phyloP scores from a whole-genome alignment of 371 early-diverging fungal genomes.

The Basidiobolus meristosporus region DNA sequence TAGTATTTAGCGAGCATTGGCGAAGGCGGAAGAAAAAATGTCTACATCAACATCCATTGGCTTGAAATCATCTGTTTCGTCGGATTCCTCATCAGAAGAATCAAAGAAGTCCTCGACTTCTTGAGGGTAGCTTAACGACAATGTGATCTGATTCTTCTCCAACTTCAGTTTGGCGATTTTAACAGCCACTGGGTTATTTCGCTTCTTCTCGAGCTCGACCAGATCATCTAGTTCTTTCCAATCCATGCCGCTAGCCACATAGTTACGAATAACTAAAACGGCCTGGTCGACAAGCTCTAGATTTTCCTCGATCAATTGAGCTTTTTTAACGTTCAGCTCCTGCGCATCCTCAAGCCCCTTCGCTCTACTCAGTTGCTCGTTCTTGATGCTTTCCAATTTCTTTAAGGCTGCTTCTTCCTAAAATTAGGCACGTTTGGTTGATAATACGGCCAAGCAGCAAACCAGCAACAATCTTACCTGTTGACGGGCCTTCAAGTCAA shows the following conservation, averaged over 20 bases:
- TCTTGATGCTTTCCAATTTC: slow-evolving; percentile 63
- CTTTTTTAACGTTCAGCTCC: slow-evolving; percentile 38
- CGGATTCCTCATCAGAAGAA: slow-evolving; percentile 1
- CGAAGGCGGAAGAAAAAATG: slow-evolving; percentile 44
- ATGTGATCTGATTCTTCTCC: slow-evolving; percentile 46
- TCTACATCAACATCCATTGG: background rate
- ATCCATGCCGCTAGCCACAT: slow-evolving; percentile 84
- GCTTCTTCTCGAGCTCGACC: slow-evolving; percentile 58
- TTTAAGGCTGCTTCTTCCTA: slow-evolving; percentile 57
- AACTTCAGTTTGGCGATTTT: slow-evolving; percentile 53
- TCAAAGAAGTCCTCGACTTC: background rate
- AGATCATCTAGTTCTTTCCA: slow-evolving; percentile 85
- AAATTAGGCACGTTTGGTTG: background rate
- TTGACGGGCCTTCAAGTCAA: slow-evolving; percentile 39
- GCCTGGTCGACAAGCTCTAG: slow-evolving; percentile 70
- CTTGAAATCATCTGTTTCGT: slow-evolving; percentile 2
- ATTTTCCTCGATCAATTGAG: slow-evolving; percentile 66
- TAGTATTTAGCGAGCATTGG: slow-evolving; percentile 87
- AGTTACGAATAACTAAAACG: slow-evolving; percentile 63
- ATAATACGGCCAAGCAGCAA: background rate
- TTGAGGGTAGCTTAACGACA: slow-evolving; percentile 19
- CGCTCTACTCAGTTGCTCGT: slow-evolving; percentile 64
- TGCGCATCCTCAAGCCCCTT: slow-evolving; percentile 45
- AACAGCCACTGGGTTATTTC: slow-evolving; percentile 61
- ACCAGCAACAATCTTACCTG: slow-evolving; percentile 10